Conservation (phyloP, 2,329 filamentous ascomycete species). For the Alternaria triticimaculans region DNA sequence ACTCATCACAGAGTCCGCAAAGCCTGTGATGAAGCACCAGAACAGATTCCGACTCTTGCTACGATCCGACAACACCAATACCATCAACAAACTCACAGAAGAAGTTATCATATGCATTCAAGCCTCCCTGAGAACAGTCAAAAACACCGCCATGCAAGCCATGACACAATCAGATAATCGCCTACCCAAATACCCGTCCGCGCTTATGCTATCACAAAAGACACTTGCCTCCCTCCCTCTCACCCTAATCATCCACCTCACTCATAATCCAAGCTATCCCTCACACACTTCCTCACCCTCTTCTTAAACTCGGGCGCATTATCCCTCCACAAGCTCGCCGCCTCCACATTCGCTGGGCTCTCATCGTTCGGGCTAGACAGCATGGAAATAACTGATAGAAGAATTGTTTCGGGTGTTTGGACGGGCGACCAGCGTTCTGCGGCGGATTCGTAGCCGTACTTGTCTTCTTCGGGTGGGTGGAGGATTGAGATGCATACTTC, state of each 20-base stretch:
- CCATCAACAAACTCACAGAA: background rate
- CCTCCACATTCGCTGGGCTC: slow-evolving; percentile 94
- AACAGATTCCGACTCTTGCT: background rate
- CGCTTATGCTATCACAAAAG: slow-evolving; percentile 12
- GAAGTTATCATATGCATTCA: background rate
- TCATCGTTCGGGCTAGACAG: slow-evolving; percentile 96
- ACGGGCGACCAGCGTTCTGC: slow-evolving; percentile 96
- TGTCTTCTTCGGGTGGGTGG: slow-evolving; percentile 93
- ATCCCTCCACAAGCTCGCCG: slow-evolving; percentile 95
- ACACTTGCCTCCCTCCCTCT: background rate
- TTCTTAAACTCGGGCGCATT: slow-evolving; percentile 82
- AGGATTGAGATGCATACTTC: slow-evolving; percentile 98
- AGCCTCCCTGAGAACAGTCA: background rate
- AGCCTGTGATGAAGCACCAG: background rate
- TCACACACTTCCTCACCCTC: slow-evolving; percentile 82
- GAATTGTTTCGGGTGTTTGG: slow-evolving; percentile 96
- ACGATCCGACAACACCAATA: background rate
- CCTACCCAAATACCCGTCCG: background rate
- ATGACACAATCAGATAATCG: background rate
- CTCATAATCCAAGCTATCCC: slow-evolving; percentile 54
- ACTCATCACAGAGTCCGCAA: background rate
- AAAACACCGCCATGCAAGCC: slow-evolving; percentile 1
- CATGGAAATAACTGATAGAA: slow-evolving; percentile 98
- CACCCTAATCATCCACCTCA: slow-evolving; percentile 9
- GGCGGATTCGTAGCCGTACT: slow-evolving; percentile 97